Conservation (phyloP, 768 basidiomycete genomes). For the Suillus brevipes region DNA sequence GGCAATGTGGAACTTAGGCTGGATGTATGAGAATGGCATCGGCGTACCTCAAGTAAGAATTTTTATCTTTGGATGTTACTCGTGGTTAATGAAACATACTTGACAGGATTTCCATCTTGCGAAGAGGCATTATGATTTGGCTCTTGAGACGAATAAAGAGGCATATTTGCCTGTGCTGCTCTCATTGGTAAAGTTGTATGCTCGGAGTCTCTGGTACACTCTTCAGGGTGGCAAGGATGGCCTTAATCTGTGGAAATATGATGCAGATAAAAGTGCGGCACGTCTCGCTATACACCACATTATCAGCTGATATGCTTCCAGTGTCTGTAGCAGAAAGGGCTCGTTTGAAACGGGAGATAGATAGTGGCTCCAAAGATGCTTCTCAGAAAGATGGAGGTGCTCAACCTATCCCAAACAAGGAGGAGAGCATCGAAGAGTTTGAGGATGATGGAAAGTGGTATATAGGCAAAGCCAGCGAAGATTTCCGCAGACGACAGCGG, state of each 20-base stretch:
- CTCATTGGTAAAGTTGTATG: constrained; percentile 79
- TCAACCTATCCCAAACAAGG: constrained; percentile 4
- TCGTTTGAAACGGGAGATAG: constrained; percentile 26
- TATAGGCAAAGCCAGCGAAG: constrained; percentile 77
- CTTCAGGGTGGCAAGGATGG: constrained; percentile 69
- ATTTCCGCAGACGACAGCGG: constrained; percentile 60
- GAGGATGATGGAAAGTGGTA: constrained; percentile 74
- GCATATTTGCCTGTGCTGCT: constrained; percentile 87
- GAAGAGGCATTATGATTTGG: constrained; percentile 92
- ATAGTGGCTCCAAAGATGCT: constrained; percentile 14
- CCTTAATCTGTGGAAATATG: constrained; percentile 63
- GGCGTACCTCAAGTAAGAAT: constrained; percentile 79
- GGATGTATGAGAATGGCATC: constrained; percentile 98
- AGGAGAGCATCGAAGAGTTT: constrained; percentile 32
- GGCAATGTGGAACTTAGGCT: constrained; percentile 98
- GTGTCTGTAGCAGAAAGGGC: constrained; percentile 27
- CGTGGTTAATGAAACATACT: too few species aligned
- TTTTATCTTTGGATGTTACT: neutral
- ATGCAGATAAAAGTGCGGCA: constrained; percentile 43
- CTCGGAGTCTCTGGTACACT: constrained; percentile 82
- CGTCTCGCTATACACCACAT: neutral
- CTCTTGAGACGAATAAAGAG: constrained; percentile 83
- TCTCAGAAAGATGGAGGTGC: constrained; percentile 12
- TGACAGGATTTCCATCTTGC: constrained; percentile 91
- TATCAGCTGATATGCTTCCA: constrained; percentile 10